phyloP scores from a whole-genome alignment of 768 basidiomycete genomes.

The Collybia nuda region DNA sequence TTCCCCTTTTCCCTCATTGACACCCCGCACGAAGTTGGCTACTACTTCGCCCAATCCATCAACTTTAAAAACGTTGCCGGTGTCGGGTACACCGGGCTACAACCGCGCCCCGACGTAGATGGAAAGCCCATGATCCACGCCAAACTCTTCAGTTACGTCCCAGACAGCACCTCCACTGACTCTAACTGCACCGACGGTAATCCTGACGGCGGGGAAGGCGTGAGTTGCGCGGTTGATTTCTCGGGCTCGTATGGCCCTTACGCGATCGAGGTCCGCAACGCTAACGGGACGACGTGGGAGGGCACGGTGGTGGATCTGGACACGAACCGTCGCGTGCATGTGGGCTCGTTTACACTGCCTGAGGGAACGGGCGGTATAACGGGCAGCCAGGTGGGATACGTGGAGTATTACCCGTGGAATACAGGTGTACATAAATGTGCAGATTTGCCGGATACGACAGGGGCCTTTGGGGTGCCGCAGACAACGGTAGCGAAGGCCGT shows the following conservation, averaged over 20 bases:
- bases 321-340: neutral
- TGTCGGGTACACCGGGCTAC: conserved; percentile 1
- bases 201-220: conserved; percentile 1
- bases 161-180: neutral
- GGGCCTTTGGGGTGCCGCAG: neutral
- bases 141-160: neutral
- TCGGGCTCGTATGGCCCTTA: neutral
- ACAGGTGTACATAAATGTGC: neutral
- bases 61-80: neutral
- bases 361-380: neutral
- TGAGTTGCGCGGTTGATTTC: neutral
- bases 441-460: neutral
- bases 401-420: conserved; percentile 4
- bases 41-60: conserved; percentile 3
- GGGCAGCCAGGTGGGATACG: neutral
- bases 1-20: neutral
- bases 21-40: neutral
- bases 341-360: neutral
- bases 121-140: neutral
- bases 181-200: neutral
- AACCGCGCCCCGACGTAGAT: neutral
- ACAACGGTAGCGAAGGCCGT: neutral
- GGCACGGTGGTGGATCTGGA: neutral
- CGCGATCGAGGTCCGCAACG: neutral
- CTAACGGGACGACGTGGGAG: neutral